phyloP scores from a whole-genome alignment of 2,329 filamentous ascomycete genomes.

The Aspergillus costaricaensis region DNA sequence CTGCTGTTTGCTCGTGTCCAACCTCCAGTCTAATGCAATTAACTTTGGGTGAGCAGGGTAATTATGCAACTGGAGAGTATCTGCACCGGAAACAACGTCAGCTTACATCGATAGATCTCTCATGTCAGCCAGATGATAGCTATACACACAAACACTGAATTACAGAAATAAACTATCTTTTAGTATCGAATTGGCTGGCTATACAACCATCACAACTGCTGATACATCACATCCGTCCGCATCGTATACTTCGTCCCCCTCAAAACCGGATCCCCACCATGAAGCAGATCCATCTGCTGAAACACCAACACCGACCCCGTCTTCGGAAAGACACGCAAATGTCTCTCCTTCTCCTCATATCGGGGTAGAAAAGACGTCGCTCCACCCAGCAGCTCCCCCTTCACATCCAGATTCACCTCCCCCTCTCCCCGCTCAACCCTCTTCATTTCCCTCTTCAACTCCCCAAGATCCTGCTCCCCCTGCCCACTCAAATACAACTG shows the following conservation, averaged over 20 bases:
- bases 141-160: not conserved
- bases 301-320: conserved; percentile 57
- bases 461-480: conserved; percentile 36
- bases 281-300: conserved; percentile 56
- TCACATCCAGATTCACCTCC: conserved; percentile 25
- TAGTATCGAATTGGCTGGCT: not conserved
- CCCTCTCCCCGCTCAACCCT: conserved; percentile 15
- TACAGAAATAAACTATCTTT: not conserved
- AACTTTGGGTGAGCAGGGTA: not conserved
- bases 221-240: conserved; percentile 59
- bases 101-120: not conserved
- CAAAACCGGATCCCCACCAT: conserved; percentile 58
- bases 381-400: conserved; percentile 51
- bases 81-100: not conserved
- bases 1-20: not conserved
- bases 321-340: conserved; percentile 51
- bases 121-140: not conserved
- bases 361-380: conserved; percentile 55
- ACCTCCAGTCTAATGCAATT: not conserved
- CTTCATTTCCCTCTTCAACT: conserved; percentile 27
- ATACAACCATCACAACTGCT: not conserved
- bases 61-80: not conserved
- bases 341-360: conserved; percentile 33
- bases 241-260: conserved; percentile 58
- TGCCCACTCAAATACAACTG: conserved; percentile 58